Evolutionary conservation across 2,329 filamentous ascomycete species (phyloP).

Genomic region (Hymenotorrendiella dingleyae): DNA sequence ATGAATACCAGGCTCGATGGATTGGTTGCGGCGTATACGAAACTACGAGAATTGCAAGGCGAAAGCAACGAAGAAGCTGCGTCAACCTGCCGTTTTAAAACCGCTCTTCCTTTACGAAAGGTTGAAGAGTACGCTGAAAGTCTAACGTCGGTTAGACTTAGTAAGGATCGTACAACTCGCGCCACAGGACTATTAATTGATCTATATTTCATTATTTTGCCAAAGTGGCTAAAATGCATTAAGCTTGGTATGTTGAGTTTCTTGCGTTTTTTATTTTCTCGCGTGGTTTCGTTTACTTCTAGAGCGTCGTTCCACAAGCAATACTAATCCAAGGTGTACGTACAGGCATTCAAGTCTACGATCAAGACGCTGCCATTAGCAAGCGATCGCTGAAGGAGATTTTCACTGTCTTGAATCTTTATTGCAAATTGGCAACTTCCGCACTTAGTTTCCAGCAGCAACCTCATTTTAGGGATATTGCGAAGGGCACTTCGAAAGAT

Average conservation of each 20-base stretch:
- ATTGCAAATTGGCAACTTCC: slow-evolving; percentile 1
- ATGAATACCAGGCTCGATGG: background rate
- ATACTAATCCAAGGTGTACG: too few relatives aligned
- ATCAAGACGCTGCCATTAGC: background rate
- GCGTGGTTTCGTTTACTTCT: too few relatives aligned
- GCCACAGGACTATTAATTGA: slow-evolving; percentile 6
- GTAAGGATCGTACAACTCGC: background rate
- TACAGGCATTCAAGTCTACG: slow-evolving; percentile 1
- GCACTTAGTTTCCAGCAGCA: too few relatives aligned
- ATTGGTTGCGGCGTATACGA: background rate
- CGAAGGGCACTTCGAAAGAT: too few relatives aligned
- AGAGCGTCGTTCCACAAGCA: too few relatives aligned
- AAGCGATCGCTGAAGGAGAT: background rate
- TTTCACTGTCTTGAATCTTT: background rate
- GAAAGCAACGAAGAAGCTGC: background rate
- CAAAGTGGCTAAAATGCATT: slow-evolving; percentile 5
- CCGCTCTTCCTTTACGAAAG: background rate
- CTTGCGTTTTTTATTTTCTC: too few relatives aligned
- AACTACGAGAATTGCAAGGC: background rate
- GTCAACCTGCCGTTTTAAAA: background rate
- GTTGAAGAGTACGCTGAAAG: background rate
- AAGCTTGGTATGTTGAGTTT: slow-evolving; percentile 5
- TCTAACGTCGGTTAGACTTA: background rate
- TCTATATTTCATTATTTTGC: slow-evolving; percentile 9
- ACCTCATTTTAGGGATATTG: too few relatives aligned